Base-by-base conservation (phyloP, 495 filamentous ascomycete species). In the Trichoderma parareesei region DNA sequence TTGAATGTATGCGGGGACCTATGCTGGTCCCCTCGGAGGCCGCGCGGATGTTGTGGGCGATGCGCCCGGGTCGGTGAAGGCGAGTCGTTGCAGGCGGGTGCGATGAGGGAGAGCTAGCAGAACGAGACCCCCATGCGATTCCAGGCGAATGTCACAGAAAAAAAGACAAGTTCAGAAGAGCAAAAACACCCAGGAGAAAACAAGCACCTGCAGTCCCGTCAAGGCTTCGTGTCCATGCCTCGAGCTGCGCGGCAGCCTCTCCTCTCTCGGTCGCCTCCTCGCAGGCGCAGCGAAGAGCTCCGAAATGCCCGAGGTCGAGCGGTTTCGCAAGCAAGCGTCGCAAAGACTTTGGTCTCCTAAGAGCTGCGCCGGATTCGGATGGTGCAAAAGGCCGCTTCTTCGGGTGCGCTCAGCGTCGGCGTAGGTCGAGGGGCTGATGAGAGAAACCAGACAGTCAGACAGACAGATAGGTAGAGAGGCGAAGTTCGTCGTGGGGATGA, bases 21-120 rank as follows among this genome's bases (percentile, higher is more conserved):
- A 43, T 13, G 18, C 49, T 43, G 63, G 63, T 65, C 63, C 63
- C 63, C 63, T 55, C 20, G 37, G n/a, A 27, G 14, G 38, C 60
- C 60, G 60, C 53, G 53, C 53, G 53, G 53, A 35, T 57, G 13
- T 37, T 37, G 20, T 35, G 37, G 53, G 53, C 53, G 37, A 57
- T 57, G 53, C 53, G 53, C 53, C 53, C 53, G 53, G 27, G 33
- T 57, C 53, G 20, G 53, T 57, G 53, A 57, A 33, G 53, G 8
- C 14, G 27, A 57, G 6, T 57, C 27, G 53, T 37, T 14, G 9
- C 35, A 57, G 27, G 9, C 10, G 18, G 10, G 16, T 57, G 53
- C 53, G 53, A 33, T 11, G 53, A 13, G 53, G 27, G 13, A 1
- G 3, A 13, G 53, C 53, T 37, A 57, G 33, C 18, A 27, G 18